Evolutionary conservation across 768 basidiomycete genomes (phyloP).

Genomic region (Boletellus ananiceps): DNA sequence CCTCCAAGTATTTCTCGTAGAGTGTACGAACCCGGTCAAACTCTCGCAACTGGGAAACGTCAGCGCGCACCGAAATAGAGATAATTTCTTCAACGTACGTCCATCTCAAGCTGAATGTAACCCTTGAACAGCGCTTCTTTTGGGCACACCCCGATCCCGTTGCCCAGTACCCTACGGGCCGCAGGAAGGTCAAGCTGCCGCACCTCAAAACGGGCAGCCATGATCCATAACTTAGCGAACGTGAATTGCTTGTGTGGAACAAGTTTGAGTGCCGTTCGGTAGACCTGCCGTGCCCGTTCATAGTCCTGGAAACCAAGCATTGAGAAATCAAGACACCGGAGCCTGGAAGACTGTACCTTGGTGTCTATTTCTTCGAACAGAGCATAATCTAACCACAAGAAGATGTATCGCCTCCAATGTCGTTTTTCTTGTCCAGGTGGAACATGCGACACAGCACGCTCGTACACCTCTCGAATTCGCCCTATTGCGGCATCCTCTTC

Average conservation of each 20-base stretch:
- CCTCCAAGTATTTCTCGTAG: conserved; percentile 94
- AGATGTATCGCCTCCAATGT: conserved; percentile 86
- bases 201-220: conserved; percentile 90
- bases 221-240: conserved; percentile 94
- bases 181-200: conserved; percentile 75
- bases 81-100: conserved; percentile 43
- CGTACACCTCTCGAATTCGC: conserved; percentile 90
- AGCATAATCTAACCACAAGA: conserved; percentile 93
- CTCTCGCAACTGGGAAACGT: conserved; percentile 66
- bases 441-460: conserved; percentile 91
- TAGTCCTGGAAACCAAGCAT: conserved; percentile 55
- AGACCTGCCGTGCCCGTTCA: conserved; percentile 82
- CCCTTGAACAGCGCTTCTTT: conserved; percentile 95
- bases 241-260: conserved; percentile 97
- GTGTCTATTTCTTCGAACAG: conserved; percentile 95
- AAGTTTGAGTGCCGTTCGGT: conserved; percentile 81
- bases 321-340: not conserved
- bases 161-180: conserved; percentile 86
- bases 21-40: conserved; percentile 89
- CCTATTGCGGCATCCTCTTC: conserved; percentile 58
- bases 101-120: conserved; percentile 91
- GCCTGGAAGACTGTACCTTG: conserved; percentile 47
- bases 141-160: conserved; percentile 91
- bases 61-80: conserved; percentile 3
- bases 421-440: conserved; percentile 93